A percentile compares a stretch with the other conserved stretches of the same genome.
These are phyloP conservation scores for Alnus glutinosa DNA, from an alignment of 306 rosid genomes.

Conservation along the genomic window DNA sequence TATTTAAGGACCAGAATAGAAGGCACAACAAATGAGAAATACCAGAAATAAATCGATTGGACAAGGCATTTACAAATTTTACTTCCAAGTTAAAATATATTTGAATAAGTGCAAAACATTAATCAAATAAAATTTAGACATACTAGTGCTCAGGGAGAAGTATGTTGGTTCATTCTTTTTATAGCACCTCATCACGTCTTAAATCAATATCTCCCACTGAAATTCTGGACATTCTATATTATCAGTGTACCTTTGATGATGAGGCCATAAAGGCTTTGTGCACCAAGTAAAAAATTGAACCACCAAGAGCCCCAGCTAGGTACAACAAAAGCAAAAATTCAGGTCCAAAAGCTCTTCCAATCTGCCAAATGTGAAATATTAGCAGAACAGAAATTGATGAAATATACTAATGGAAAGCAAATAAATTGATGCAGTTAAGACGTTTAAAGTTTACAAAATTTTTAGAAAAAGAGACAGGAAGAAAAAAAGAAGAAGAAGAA, in stretches of 20 bases:
- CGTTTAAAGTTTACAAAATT: not conserved
- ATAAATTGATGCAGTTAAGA: not conserved
- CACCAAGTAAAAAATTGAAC: conserved; percentile 63
- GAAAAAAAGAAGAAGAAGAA: not conserved
- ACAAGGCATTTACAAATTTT: not conserved
- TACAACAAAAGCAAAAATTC: conserved; percentile 77
- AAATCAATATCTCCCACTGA: not conserved
- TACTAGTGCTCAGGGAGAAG: not conserved
- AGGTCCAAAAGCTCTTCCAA: conserved; percentile 65
- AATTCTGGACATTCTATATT: conserved; percentile 19
- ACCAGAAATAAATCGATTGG: not conserved
- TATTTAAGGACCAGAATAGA: not conserved
- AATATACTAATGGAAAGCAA: conserved; percentile 11
- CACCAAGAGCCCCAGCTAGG: conserved; percentile 83
- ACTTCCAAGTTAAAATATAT: not conserved
- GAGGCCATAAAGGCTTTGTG: conserved; percentile 66
- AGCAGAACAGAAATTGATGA: conserved; percentile 27
- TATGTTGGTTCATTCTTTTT: not conserved
- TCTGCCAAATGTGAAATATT: conserved; percentile 50
- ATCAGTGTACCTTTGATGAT: conserved; percentile 57
- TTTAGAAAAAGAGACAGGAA: not conserved
- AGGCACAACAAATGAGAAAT: not conserved
- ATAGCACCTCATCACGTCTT: not conserved
- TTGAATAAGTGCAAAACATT: not conserved
- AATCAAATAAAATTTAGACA: not conserved